Percentiles rank a stretch among this genome's conserved stretches.
Conservation (phyloP, 805 yeast genomes). For the Clavispora asparagi region DNA sequence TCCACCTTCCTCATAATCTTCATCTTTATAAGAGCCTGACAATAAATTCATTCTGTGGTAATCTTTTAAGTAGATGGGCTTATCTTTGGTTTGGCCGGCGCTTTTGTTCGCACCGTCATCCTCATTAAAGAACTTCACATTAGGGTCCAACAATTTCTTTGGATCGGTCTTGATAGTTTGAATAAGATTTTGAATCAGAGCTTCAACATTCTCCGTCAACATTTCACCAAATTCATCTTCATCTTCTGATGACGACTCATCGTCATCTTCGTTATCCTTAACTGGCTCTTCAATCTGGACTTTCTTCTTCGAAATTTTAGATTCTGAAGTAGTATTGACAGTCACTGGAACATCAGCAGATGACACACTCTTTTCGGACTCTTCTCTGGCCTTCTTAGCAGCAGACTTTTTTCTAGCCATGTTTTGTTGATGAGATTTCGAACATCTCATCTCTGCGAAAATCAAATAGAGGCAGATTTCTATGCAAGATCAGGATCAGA, state of each 20-base stretch:
- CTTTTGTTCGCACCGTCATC: slow-evolving; percentile 37
- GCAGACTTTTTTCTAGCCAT: slow-evolving; percentile 92
- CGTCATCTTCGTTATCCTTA: slow-evolving; percentile 15
- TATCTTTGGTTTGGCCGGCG: slow-evolving; percentile 21
- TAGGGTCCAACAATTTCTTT: slow-evolving; percentile 58
- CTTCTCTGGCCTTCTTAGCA: slow-evolving; percentile 60
- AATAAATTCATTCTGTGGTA: slow-evolving; percentile 82
- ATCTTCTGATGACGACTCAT: slow-evolving; percentile 43
- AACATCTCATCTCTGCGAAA: slow-evolving; percentile 10
- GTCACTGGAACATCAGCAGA: slow-evolving; percentile 3
- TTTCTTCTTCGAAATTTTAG: slow-evolving; percentile 16
- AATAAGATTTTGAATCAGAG: slow-evolving; percentile 69
- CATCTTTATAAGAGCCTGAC: slow-evolving; percentile 55
- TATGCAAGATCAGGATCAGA: neutral
- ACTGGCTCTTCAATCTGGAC: slow-evolving; percentile 18
- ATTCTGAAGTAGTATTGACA: slow-evolving; percentile 5
- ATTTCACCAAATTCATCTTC: slow-evolving; percentile 93
- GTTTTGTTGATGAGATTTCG: neutral
- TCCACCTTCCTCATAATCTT: slow-evolving; percentile 40
- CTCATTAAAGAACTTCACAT: slow-evolving; percentile 68
- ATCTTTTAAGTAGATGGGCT: slow-evolving; percentile 86
- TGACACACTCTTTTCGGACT: slow-evolving; percentile 22
- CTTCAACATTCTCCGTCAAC: slow-evolving; percentile 79
- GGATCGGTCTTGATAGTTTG: slow-evolving; percentile 67
- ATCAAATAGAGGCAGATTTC: neutral